These are phyloP conservation scores for Leonotis leonurus DNA, from an alignment of 257 asterid genomes.

Conservation along the genomic window DNA sequence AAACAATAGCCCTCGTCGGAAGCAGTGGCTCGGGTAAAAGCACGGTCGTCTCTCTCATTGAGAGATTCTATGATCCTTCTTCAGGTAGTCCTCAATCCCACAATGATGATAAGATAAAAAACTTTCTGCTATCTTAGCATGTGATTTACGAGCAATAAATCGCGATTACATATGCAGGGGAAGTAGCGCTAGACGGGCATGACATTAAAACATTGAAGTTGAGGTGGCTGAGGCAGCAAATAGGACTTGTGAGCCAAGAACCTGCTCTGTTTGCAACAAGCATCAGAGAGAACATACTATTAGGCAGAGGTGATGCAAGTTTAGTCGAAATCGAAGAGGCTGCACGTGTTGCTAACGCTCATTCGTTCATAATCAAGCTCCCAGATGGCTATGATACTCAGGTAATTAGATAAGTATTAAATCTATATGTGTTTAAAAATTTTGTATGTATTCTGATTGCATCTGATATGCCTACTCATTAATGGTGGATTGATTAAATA, in stretches of 20 bases:
- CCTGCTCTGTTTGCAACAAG: conserved; percentile 84
- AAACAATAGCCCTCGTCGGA: conserved; percentile 83
- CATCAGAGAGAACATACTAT: conserved; percentile 74
- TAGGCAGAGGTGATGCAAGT: conserved; percentile 70
- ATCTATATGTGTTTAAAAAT: not conserved
- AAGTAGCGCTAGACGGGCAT: conserved; percentile 66
- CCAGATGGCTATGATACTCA: conserved; percentile 84
- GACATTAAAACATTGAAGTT: conserved; percentile 59
- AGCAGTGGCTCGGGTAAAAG: conserved; percentile 96
- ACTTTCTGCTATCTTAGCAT: not conserved
- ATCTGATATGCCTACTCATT: conserved; percentile 3
- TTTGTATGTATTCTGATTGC: not conserved
- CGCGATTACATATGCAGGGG: conserved; percentile 46
- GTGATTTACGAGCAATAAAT: not conserved
- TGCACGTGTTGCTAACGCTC: conserved; percentile 79
- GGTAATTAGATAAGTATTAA: conserved; percentile 31
- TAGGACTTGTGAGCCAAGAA: conserved; percentile 90
- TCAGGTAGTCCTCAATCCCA: conserved; percentile 38
- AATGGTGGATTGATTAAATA: not conserved
- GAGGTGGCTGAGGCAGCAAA: conserved; percentile 79
- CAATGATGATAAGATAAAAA: not conserved
- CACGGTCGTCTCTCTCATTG: conserved; percentile 86
- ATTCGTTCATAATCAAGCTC: conserved; percentile 70
- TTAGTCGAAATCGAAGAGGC: conserved; percentile 69
- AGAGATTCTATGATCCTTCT: conserved; percentile 83